phyloP scores from a whole-genome alignment of 306 rosid genomes.

The Prunus dulcis region DNA sequence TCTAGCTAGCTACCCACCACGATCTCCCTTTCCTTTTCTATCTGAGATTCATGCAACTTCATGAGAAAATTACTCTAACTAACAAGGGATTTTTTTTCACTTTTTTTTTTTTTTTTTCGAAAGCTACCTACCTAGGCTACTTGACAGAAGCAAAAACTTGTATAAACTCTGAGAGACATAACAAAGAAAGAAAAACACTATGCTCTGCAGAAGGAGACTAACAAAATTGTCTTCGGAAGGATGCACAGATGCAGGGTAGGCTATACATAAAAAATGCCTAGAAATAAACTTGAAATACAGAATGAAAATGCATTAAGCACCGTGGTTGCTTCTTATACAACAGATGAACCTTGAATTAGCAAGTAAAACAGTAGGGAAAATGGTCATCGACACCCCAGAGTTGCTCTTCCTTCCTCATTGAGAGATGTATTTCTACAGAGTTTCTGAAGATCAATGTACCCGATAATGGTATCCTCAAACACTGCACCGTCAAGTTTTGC shows the following conservation, averaged over 20 bases:
- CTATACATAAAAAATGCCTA: not conserved
- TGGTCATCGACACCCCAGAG: constrained; percentile 72
- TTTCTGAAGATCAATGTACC: constrained; percentile 90
- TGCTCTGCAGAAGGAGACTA: not conserved
- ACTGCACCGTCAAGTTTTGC: constrained; percentile 70
- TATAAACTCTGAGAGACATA: not conserved
- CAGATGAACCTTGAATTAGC: not conserved
- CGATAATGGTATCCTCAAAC: constrained; percentile 93
- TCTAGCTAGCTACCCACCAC: too few relatives aligned
- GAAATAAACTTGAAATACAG: not conserved
- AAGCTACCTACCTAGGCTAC: not conserved
- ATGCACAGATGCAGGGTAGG: constrained; percentile 2
- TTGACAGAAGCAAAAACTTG: not conserved
- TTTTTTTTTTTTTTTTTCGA: too few relatives aligned
- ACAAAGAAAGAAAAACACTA: not conserved
- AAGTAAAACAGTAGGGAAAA: not conserved
- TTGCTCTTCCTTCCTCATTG: constrained; percentile 60
- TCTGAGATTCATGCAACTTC: not conserved
- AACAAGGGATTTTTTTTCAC: not conserved
- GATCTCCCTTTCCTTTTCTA: too few relatives aligned
- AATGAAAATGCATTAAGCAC: constrained; percentile 1
- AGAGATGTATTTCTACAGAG: constrained; percentile 66
- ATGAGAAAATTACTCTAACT: not conserved
- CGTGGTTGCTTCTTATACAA: not conserved
- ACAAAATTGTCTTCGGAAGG: not conserved